A percentile compares a stretch with the other conserved stretches of the same genome.
These are phyloP conservation scores for Metschnikowia matae DNA, from an alignment of 805 yeast genomes.

Conservation along the genomic window DNA sequence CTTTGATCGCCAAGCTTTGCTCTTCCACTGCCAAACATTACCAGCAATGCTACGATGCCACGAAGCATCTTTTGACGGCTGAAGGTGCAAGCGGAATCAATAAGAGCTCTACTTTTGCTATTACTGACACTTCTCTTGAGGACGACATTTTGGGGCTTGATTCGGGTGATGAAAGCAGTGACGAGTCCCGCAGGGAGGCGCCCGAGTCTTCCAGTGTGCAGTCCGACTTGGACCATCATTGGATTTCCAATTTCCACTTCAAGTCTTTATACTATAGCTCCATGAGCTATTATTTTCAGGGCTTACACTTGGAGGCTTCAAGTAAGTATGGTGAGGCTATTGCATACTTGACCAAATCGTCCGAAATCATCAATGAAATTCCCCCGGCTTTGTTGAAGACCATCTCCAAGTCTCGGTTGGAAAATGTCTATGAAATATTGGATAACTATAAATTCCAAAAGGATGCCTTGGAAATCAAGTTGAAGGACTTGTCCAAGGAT, in stretches of 20 bases:
- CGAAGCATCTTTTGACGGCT: conserved; percentile 23
- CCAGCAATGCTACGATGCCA: conserved; percentile 45
- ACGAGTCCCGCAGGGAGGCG: conserved; percentile 8
- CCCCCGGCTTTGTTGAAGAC: conserved; percentile 11
- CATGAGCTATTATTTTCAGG: conserved; percentile 57
- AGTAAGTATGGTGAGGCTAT: conserved; percentile 74
- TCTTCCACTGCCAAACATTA: conserved; percentile 55
- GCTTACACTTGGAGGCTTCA: conserved; percentile 48
- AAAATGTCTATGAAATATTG: conserved; percentile 33
- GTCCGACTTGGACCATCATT: conserved; percentile 37
- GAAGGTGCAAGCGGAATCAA: conserved; percentile 12
- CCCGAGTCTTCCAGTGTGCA: conserved; percentile 16
- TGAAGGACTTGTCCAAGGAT: conserved; percentile 59
- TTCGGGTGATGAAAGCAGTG: conserved; percentile 10
- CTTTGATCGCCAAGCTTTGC: conserved; percentile 75
- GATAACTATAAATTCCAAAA: conserved; percentile 41
- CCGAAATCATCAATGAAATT: conserved; percentile 35
- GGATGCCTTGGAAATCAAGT: conserved; percentile 35
- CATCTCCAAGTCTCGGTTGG: conserved; percentile 21
- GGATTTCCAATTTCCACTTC: conserved; percentile 49
- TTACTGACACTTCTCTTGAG: conserved; percentile 27
- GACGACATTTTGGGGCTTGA: conserved; percentile 14
- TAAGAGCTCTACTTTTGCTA: conserved; percentile 16
- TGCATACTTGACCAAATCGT: conserved; percentile 54
- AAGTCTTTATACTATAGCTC: conserved; percentile 56